These are phyloP conservation scores for Alternaria dauci DNA, from an alignment of 2,329 filamentous ascomycete genomes.

Conservation along the genomic window DNA sequence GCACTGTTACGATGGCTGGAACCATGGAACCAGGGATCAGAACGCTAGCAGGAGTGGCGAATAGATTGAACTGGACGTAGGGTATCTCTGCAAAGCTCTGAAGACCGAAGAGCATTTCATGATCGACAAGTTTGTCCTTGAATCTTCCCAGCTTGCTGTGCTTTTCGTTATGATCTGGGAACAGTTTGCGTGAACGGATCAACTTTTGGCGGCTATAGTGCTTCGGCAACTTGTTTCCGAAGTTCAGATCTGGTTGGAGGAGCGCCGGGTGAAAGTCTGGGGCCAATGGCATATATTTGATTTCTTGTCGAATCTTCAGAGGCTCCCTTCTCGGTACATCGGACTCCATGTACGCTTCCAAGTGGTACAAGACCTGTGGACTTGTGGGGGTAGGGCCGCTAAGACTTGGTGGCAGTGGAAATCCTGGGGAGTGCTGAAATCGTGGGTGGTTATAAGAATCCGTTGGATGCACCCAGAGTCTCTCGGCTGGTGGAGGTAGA, in stretches of 20 bases:
- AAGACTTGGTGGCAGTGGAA: slow-evolving; percentile 30
- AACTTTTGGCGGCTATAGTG: slow-evolving; percentile 31
- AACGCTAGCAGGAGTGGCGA: slow-evolving; percentile 32
- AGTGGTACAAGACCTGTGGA: slow-evolving; percentile 27
- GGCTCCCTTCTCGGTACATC: slow-evolving; percentile 3
- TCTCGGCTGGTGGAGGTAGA: slow-evolving; percentile 21
- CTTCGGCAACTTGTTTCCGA: slow-evolving; percentile 24
- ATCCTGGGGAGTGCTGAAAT: slow-evolving; percentile 38
- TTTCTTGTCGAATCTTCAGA: slow-evolving; percentile 18
- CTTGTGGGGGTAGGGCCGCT: background rate
- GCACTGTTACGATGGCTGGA: slow-evolving; percentile 27
- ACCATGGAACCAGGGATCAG: slow-evolving; percentile 28
- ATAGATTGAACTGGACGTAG: slow-evolving; percentile 33
- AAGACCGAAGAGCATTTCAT: slow-evolving; percentile 34
- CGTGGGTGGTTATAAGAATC: slow-evolving; percentile 32
- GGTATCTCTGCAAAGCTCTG: slow-evolving; percentile 30
- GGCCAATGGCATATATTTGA: slow-evolving; percentile 18
- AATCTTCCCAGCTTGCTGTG: slow-evolving; percentile 30
- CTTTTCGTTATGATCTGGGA: slow-evolving; percentile 28
- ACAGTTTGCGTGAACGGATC: slow-evolving; percentile 34
- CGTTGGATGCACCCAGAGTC: slow-evolving; percentile 24
- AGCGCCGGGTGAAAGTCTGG: slow-evolving; percentile 28
- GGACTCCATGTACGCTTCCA: slow-evolving; percentile 25
- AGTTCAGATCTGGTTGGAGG: slow-evolving; percentile 25
- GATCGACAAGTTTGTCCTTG: slow-evolving; percentile 31